A percentile compares a stretch with the other conserved stretches of the same genome.
phyloP scores from a whole-genome alignment of 306 rosid species.

The Citrullus amarus region DNA sequence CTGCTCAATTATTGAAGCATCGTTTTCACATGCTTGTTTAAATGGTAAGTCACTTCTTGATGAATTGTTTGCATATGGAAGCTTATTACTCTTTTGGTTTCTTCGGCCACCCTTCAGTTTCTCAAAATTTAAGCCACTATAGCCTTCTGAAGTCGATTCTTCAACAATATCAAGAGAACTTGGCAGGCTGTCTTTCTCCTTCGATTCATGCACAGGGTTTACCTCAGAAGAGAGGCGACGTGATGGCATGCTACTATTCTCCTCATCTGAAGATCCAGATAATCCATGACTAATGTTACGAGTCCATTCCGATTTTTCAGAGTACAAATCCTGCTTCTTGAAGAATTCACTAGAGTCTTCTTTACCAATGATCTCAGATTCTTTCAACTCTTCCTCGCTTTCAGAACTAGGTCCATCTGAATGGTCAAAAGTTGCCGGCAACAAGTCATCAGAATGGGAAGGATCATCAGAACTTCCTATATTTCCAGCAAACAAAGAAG shows the following conservation, averaged over 20 bases:
- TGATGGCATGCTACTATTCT: background rate
- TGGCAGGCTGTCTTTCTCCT: conserved; percentile 8
- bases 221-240: conserved; percentile 19
- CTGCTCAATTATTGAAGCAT: conserved; percentile 25
- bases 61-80: conserved; percentile 27
- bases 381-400: conserved; percentile 33
- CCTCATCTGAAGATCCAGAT: conserved; percentile 34
- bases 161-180: conserved; percentile 19
- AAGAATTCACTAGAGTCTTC: conserved; percentile 7
- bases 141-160: conserved; percentile 24
- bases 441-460: conserved; percentile 32
- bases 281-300: conserved; percentile 25
- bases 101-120: conserved; percentile 74
- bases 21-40: conserved; percentile 16
- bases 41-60: conserved; percentile 20
- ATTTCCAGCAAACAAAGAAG: conserved; percentile 33
- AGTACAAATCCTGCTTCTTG: conserved; percentile 9
- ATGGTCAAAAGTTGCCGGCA: conserved; percentile 59
- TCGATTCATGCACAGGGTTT: conserved; percentile 11
- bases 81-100: conserved; percentile 40
- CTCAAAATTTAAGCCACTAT: conserved; percentile 42
- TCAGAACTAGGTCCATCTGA: conserved; percentile 68
- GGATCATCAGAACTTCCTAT: conserved; percentile 24
- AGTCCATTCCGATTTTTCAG: conserved; percentile 19
- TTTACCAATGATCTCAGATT: conserved; percentile 25